phyloP scores from a whole-genome alignment of 2,329 filamentous ascomycete species.

The Geosmithia flava region DNA sequence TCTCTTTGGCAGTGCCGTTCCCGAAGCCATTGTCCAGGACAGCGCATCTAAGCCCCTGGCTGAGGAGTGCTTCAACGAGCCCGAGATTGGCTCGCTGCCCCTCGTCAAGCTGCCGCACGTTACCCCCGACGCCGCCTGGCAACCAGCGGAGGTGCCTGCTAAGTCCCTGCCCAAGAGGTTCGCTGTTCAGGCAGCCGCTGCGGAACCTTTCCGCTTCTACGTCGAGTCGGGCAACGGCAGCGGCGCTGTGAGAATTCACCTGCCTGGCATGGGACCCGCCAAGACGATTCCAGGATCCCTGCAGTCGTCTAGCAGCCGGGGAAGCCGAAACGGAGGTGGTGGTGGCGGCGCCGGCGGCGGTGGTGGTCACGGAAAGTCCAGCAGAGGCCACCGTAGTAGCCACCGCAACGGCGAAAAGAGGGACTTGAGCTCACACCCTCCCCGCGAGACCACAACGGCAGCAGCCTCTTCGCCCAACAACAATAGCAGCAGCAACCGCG shows the following conservation, averaged over 20 bases:
- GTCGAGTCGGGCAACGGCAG: constrained; percentile 19
- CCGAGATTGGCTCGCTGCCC: constrained; percentile 69
- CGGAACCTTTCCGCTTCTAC: constrained; percentile 20
- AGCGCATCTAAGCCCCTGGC: constrained; percentile 56
- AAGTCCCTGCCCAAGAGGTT: constrained; percentile 43
- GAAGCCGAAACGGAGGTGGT: constrained; percentile 11
- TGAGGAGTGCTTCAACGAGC: constrained; percentile 70
- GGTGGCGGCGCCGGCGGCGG: not conserved
- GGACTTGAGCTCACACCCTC: constrained; percentile 15
- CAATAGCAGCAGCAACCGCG: constrained; percentile 5
- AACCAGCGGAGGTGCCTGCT: constrained; percentile 38
- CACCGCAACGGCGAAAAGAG: constrained; percentile 18
- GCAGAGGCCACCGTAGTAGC: constrained; percentile 14
- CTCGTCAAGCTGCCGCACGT: constrained; percentile 54
- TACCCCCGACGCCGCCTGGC: constrained; percentile 51
- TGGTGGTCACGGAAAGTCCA: constrained; percentile 3
- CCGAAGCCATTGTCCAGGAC: constrained; percentile 21
- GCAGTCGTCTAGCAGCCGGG: constrained; percentile 14
- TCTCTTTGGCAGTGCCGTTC: not conserved
- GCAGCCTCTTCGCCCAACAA: constrained; percentile 5
- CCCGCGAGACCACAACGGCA: constrained; percentile 5
- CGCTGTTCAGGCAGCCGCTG: constrained; percentile 22
- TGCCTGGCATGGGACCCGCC: constrained; percentile 27
- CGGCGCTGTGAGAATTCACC: constrained; percentile 22
- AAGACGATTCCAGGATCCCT: constrained; percentile 24